phyloP scores from a whole-genome alignment of 805 yeast genomes.

The Nakazawaea wickerhamii region DNA sequence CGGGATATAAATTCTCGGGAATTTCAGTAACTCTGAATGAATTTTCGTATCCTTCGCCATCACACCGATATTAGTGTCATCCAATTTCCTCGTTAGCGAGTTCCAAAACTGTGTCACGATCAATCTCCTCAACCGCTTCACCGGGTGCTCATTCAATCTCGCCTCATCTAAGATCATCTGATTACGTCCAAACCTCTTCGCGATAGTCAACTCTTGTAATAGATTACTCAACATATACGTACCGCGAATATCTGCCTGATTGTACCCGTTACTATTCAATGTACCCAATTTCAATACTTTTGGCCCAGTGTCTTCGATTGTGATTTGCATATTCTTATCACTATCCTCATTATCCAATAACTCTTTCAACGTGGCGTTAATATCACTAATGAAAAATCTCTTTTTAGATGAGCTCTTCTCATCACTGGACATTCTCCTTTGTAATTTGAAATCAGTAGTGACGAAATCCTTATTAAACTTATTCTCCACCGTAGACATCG shows the following conservation, averaged over 20 bases:
- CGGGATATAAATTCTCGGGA: constrained; percentile 79
- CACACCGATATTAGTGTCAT: constrained; percentile 51
- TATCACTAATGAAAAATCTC: constrained; percentile 67
- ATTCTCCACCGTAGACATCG: constrained; percentile 35
- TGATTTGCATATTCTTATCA: constrained; percentile 76
- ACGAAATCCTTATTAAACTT: constrained; percentile 5
- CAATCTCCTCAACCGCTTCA: constrained; percentile 64
- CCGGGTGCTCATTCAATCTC: constrained; percentile 83
- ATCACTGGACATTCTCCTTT: constrained; percentile 53
- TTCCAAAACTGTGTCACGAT: constrained; percentile 80
- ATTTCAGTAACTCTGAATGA: constrained; percentile 50
- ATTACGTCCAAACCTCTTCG: constrained; percentile 72
- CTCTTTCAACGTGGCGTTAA: constrained; percentile 65
- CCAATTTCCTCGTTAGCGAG: constrained; percentile 65
- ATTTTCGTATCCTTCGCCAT: constrained; percentile 81
- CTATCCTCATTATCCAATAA: constrained; percentile 77
- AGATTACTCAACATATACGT: constrained; percentile 85
- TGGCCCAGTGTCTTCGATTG: constrained; percentile 81
- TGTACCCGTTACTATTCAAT: constrained; percentile 77
- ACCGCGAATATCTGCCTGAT: constrained; percentile 70
- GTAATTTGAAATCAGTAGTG: constrained; percentile 13
- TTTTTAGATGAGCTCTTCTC: constrained; percentile 33
- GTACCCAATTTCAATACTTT: constrained; percentile 78
- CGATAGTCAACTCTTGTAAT: constrained; percentile 83
- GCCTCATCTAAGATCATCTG: constrained; percentile 79